These are phyloP conservation scores for Nakazawaea siamensis DNA, from an alignment of 805 yeast genomes.

Conservation along the genomic window DNA sequence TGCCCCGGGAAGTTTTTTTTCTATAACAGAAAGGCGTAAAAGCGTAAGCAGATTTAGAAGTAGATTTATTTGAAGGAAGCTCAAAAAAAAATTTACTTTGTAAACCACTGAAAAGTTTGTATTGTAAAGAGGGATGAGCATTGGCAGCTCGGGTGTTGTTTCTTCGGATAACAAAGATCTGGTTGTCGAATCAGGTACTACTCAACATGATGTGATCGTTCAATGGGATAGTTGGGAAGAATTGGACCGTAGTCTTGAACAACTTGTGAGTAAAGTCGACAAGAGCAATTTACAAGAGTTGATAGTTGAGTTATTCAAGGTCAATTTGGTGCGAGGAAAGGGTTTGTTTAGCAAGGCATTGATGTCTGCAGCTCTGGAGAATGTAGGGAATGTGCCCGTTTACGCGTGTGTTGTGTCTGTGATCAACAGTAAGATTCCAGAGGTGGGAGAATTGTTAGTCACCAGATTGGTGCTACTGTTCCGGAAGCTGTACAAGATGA, in stretches of 20 bases:
- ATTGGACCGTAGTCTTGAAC: conserved; percentile 37
- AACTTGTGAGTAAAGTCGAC: conserved; percentile 37
- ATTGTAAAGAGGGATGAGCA: too few relatives aligned
- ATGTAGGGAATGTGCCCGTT: conserved; percentile 33
- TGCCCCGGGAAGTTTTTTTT: too few relatives aligned
- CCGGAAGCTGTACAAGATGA: conserved; percentile 22
- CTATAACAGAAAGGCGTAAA: too few relatives aligned
- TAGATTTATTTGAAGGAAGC: too few relatives aligned
- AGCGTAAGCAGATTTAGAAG: too few relatives aligned
- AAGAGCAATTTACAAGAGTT: conserved; percentile 38
- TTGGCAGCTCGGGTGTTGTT: too few relatives aligned
- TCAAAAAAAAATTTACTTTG: too few relatives aligned
- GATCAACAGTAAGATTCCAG: conserved; percentile 60
- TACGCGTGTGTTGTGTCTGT: conserved; percentile 53
- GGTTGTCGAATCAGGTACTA: too few relatives aligned
- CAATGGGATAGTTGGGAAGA: conserved; percentile 61
- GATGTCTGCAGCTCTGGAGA: conserved; percentile 42
- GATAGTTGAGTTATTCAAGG: conserved; percentile 40
- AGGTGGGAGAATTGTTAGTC: conserved; percentile 51
- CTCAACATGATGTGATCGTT: too few relatives aligned
- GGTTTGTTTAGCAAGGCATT: conserved; percentile 53
- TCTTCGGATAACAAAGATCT: too few relatives aligned
- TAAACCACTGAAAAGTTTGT: too few relatives aligned
- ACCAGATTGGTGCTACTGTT: conserved; percentile 51
- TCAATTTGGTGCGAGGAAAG: conserved; percentile 52